Evolutionary conservation across 2,329 filamentous ascomycete genomes (phyloP), one percentile per base, ranked within the genome.

Genomic region (Tolypocladium guangdongense): DNA sequence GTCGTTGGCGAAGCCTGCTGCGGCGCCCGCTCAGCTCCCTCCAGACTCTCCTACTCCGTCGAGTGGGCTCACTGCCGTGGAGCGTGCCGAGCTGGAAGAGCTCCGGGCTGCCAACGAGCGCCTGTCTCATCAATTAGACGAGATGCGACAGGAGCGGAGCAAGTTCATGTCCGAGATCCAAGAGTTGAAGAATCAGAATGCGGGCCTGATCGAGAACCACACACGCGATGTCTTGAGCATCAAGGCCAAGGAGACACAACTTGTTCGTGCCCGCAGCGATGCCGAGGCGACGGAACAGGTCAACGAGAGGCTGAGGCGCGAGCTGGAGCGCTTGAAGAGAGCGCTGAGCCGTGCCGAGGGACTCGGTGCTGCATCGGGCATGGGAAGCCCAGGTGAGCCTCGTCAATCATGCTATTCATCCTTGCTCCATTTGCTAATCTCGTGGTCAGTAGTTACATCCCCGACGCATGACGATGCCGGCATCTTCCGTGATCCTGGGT

Each of bases 161-260:
- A 91, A 86, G 63, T 79, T 96, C 49, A 80, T 84, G 55, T 93
- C 90, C 0, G 90, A 96, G 67, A 86, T 97, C 43, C 87, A 92
- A 60, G 93, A 97, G 70, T 79, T 99, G 33, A 95, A 96, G 71
- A 95, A 96, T 63, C 90, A 96, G 67, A 99, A 99, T 64, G 93
- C 93, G 27, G 87, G 93, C 58, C 77, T 99, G 36, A 99, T 99
- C 56, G 93, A 99, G 70, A 92, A 97, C 63, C 92, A 97, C 68
- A 99, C 93, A 0, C 81, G 92, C 49, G 92, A 99, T 63, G 90
- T 96, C 0, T 77, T 99, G 43, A 93, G 90, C 61, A 95, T 99
- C 73, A 97, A 97, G 69, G 93, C 93, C 16, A 99, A 99, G 71
- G 93, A 99, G 69, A 97, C 93, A 3, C 93, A 99, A 63, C 80